Percentiles rank a stretch among this genome's conserved stretches.
These are phyloP conservation scores for Mycena rebaudengoi DNA, from an alignment of 768 basidiomycete genomes.

Conservation along the genomic window DNA sequence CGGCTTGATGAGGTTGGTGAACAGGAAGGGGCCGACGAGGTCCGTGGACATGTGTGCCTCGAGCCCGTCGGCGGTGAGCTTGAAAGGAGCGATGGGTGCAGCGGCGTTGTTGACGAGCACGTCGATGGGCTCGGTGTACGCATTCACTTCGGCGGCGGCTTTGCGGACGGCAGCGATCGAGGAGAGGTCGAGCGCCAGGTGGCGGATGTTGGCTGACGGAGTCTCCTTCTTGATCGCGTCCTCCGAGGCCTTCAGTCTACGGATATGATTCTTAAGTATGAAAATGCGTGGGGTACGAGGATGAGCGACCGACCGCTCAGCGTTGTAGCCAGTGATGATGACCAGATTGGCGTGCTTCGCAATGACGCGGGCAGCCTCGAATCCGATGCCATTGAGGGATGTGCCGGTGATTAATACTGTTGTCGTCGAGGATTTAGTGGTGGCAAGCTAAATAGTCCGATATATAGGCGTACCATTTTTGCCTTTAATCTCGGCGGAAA, in stretches of 20 bases:
- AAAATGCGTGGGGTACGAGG: no score
- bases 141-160: conserved; percentile 3
- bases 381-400: not conserved
- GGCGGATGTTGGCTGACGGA: not conserved
- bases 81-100: not conserved
- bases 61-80: not conserved
- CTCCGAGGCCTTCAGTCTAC: conserved; percentile 2
- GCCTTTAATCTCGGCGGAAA: not conserved
- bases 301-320: not conserved
- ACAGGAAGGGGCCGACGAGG: conserved; percentile 10
- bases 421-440: not conserved
- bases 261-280: no score
- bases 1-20: conserved; percentile 4
- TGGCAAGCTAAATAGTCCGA: no score
- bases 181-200: not conserved
- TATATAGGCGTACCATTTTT: conserved; percentile 5
- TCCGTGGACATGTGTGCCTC: not conserved
- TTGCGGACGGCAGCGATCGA: conserved; percentile 1
- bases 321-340: not conserved
- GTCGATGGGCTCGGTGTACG: conserved; percentile 2
- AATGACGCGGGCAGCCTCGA: conserved; percentile 1
- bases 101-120: conserved; percentile 14
- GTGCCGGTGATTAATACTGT: conserved; percentile 4
- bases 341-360: not conserved
- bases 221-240: not conserved